phyloP scores from a whole-genome alignment of 148 eudicot genomes.

The Vaccinium vitisidaea region DNA sequence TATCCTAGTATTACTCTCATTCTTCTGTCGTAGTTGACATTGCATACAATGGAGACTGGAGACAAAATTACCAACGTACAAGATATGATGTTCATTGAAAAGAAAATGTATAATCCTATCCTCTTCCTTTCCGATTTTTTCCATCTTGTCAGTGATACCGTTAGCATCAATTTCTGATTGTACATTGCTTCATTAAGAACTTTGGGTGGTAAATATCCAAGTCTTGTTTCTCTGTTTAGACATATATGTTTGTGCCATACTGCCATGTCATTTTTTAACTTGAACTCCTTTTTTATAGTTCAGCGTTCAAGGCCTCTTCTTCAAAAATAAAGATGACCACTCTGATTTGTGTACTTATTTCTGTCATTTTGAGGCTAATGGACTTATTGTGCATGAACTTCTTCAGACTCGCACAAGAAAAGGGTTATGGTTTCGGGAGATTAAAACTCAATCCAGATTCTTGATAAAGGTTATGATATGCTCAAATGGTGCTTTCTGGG shows the following conservation, averaged over 20 bases:
- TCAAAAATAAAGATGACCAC: neutral
- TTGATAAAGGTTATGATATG: too few species aligned
- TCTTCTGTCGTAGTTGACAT: neutral
- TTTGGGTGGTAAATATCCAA: neutral
- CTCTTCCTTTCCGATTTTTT: neutral
- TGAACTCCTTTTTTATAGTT: neutral
- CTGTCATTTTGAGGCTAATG: neutral
- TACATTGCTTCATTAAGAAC: neutral
- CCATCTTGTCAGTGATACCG: neutral
- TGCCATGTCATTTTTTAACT: neutral
- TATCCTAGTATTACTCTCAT: neutral
- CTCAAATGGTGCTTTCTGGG: too few species aligned
- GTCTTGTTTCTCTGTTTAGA: neutral
- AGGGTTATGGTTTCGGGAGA: neutral
- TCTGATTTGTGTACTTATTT: neutral
- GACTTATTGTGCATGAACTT: neutral
- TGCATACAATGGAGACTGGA: neutral
- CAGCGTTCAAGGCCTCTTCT: neutral
- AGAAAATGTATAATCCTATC: neutral
- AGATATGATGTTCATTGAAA: neutral
- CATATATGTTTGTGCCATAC: neutral
- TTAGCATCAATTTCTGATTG: conserved; percentile 1
- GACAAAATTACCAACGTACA: neutral
- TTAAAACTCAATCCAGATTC: too few species aligned
- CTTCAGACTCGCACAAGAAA: neutral